These are phyloP conservation scores for Diplodia scrobiculata DNA, from an alignment of 2,329 filamentous ascomycete genomes.

Conservation along the genomic window DNA sequence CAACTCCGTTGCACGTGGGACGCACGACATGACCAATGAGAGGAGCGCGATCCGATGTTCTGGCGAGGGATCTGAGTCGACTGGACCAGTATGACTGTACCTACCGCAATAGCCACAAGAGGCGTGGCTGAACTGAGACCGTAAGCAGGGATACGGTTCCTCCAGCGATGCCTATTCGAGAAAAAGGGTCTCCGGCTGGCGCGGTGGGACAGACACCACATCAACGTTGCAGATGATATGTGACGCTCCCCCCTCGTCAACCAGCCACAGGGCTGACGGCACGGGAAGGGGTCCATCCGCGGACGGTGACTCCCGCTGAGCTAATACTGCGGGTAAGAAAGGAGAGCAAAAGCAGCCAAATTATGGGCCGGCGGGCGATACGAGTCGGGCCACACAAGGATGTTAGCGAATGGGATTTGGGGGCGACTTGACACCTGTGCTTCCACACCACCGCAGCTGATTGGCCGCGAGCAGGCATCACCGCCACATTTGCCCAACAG, in stretches of 20 bases:
- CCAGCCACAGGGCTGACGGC: not conserved
- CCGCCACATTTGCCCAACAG: constrained; percentile 17
- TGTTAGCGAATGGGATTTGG: not conserved
- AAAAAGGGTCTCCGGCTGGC: not conserved
- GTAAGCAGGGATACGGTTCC: not conserved
- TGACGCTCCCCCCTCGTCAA: not conserved
- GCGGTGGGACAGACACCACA: not conserved
- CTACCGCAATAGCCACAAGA: not conserved
- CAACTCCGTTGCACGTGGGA: not conserved
- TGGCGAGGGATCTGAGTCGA: not conserved
- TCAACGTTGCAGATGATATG: not conserved
- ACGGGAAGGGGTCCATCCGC: not conserved
- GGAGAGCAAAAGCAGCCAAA: not conserved
- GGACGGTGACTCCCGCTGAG: not conserved
- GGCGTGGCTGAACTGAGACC: constrained; percentile 6
- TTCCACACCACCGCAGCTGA: not conserved
- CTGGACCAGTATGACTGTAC: constrained; percentile 8
- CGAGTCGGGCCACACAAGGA: not conserved
- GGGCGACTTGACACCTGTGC: not conserved
- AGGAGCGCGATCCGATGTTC: too few relatives aligned
- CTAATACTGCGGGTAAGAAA: not conserved
- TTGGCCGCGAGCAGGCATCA: not conserved
- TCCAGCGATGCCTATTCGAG: not conserved
- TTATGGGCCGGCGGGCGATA: not conserved
- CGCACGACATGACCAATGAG: not conserved